Percentiles rank a stretch among this genome's conserved stretches.
phyloP scores from a whole-genome alignment of 2,329 filamentous ascomycete genomes.

The Scorias spongiosa region DNA sequence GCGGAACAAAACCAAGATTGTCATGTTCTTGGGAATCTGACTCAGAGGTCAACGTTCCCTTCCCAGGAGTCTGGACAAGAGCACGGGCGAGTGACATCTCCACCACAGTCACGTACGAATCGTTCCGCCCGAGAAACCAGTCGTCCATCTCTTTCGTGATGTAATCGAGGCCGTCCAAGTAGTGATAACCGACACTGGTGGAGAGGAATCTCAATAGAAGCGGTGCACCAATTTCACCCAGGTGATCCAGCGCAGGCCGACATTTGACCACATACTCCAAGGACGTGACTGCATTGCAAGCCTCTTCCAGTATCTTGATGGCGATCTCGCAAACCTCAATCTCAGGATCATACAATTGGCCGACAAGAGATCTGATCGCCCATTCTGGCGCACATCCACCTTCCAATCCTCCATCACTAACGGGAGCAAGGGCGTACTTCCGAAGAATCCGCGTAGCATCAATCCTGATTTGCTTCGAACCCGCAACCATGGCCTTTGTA shows the following conservation, averaged over 20 bases:
- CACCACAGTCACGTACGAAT: slow-evolving; percentile 85
- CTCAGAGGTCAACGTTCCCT: slow-evolving; percentile 25
- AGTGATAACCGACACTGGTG: slow-evolving; percentile 94
- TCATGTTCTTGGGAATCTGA: slow-evolving; percentile 32
- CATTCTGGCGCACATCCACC: slow-evolving; percentile 65
- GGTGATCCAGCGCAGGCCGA: slow-evolving; percentile 79
- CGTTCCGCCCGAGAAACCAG: slow-evolving; percentile 94
- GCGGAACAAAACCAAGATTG: slow-evolving; percentile 56
- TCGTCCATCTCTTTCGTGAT: slow-evolving; percentile 99
- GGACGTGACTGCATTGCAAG: slow-evolving; percentile 81
- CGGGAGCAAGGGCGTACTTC: slow-evolving; percentile 60
- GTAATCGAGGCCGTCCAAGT: slow-evolving; percentile 90
- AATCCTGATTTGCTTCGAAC: slow-evolving; percentile 80
- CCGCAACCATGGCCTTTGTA: slow-evolving; percentile 83
- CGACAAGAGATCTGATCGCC: slow-evolving; percentile 95
- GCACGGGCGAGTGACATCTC: slow-evolving; percentile 88
- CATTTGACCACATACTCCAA: slow-evolving; percentile 96
- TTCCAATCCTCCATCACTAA: slow-evolving; percentile 24
- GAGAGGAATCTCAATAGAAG: slow-evolving; percentile 83
- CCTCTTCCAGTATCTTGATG: slow-evolving; percentile 93
- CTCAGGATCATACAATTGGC: slow-evolving; percentile 92
- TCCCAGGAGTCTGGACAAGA: slow-evolving; percentile 48
- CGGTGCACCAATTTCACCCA: slow-evolving; percentile 92
- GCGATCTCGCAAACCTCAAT: slow-evolving; percentile 92
- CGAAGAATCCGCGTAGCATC: slow-evolving; percentile 74